phyloP scores from a whole-genome alignment of 139 green algal genomes.

The Coccomyxa sp. region DNA sequence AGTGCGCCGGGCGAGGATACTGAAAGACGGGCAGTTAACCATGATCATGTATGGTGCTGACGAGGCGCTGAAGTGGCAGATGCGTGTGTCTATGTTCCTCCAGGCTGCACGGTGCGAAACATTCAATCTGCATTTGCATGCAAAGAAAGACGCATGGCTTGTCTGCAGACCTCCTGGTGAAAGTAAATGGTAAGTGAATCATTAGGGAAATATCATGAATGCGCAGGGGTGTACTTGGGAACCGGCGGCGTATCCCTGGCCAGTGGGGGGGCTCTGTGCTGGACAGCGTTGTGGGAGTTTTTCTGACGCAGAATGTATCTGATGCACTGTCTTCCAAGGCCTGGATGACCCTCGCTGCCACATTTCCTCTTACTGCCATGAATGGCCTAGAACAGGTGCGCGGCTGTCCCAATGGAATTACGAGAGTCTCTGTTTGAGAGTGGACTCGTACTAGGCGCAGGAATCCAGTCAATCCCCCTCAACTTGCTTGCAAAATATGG shows the following conservation, averaged over 20 bases:
- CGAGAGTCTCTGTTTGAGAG: background rate
- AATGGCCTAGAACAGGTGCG: background rate
- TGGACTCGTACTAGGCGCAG: too few relatives aligned
- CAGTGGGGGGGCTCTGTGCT: slow-evolving; percentile 72
- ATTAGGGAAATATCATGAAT: background rate
- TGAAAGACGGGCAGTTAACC: slow-evolving; percentile 63
- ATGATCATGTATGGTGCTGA: slow-evolving; percentile 71
- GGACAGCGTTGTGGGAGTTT: slow-evolving; percentile 76
- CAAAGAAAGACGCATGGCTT: background rate
- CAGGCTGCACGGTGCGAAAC: slow-evolving; percentile 28
- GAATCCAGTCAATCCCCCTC: too few relatives aligned
- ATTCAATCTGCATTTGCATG: background rate
- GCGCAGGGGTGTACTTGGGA: slow-evolving; percentile 40
- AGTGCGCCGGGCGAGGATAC: slow-evolving; percentile 41
- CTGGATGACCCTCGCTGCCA: slow-evolving; percentile 67
- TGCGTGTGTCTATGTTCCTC: slow-evolving; percentile 40
- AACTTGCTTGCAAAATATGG: too few relatives aligned
- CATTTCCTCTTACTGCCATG: slow-evolving; percentile 36
- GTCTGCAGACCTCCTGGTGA: background rate
- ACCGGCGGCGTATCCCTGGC: slow-evolving; percentile 8
- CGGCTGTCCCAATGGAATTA: background rate
- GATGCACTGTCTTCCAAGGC: slow-evolving; percentile 75
- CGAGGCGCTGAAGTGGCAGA: slow-evolving; percentile 58
- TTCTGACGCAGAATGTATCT: slow-evolving; percentile 78
- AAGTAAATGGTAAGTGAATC: background rate